Evolutionary conservation across 2,329 filamentous ascomycete species (phyloP).

Genomic region (Colletotrichum eleusines): DNA sequence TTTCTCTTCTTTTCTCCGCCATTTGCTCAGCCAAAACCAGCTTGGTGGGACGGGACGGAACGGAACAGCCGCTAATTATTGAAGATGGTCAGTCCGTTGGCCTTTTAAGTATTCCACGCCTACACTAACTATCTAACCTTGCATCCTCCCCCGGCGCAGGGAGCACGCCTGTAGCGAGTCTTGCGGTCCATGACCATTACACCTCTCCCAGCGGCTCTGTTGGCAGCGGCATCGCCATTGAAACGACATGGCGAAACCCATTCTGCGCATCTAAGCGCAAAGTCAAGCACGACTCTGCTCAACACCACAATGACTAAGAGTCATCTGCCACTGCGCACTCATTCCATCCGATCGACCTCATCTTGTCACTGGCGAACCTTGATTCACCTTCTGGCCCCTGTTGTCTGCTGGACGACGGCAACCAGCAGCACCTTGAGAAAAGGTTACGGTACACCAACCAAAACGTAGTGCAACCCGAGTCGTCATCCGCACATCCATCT

Average conservation of each 20-base stretch:
- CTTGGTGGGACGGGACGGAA: constrained; percentile 1
- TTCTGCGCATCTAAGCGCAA: constrained; percentile 25
- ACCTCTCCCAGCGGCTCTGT: background rate
- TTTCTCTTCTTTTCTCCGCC: constrained; percentile 11
- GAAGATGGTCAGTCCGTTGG: background rate
- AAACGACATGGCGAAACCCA: constrained; percentile 24
- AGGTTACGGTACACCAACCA: background rate
- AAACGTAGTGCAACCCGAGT: background rate
- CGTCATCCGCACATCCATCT: no score
- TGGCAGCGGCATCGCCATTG: constrained; percentile 8
- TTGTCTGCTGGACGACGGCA: background rate
- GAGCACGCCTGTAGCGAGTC: constrained; percentile 17
- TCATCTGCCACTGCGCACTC: constrained; percentile 4
- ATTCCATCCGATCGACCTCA: background rate
- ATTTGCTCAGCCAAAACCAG: constrained; percentile 30
- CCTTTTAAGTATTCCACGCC: background rate
- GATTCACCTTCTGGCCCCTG: background rate
- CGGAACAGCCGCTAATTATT: constrained; percentile 13
- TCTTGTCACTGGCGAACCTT: background rate
- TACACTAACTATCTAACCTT: no score
- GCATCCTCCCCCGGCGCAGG: constrained; percentile 8
- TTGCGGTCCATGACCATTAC: constrained; percentile 23
- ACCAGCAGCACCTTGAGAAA: background rate
- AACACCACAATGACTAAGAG: background rate
- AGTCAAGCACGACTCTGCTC: constrained; percentile 7